Percentiles rank a stretch among this genome's conserved stretches.
Conservation (phyloP, 2,329 filamentous ascomycete species). For the Shiraia sp. region DNA sequence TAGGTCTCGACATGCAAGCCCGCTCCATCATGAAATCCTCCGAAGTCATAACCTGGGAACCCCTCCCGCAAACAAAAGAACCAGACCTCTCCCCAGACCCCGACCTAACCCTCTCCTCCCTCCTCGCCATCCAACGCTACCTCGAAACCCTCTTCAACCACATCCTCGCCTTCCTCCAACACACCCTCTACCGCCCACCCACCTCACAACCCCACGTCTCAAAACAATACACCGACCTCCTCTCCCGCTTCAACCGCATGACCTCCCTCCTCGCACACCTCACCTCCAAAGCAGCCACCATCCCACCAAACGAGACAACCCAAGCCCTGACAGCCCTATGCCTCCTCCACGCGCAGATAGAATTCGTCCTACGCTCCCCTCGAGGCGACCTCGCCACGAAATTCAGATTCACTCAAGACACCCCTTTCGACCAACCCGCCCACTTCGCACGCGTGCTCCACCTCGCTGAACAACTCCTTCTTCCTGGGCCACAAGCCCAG, state of each 20-base stretch:
- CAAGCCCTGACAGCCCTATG: conserved; percentile 10
- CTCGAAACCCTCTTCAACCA: conserved; percentile 29
- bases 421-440: conserved; percentile 20
- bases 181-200: conserved; percentile 9
- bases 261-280: conserved; percentile 10
- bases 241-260: conserved; percentile 10
- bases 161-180: conserved; percentile 30
- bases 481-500: conserved; percentile 5
- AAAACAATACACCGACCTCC: conserved; percentile 6
- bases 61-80: conserved; percentile 16
- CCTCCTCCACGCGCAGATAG: conserved; percentile 15
- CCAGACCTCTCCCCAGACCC: conserved; percentile 1
- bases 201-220: conserved; percentile 17
- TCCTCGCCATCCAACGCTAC: conserved; percentile 17
- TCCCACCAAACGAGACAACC: conserved; percentile 1
- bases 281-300: conserved; percentile 1
- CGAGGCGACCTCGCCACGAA: conserved; percentile 10
- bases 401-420: conserved; percentile 13
- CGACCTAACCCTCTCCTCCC: conserved; percentile 10
- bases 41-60: conserved; percentile 25
- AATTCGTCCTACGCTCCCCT: conserved; percentile 17
- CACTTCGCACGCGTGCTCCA: conserved; percentile 21
- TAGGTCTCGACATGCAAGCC: conserved; percentile 35
- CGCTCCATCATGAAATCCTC: conserved; percentile 31
- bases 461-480: conserved; percentile 14